Evolutionary conservation across 2,329 filamentous ascomycete genomes (phyloP).

Genomic region (Nemania serpens): DNA sequence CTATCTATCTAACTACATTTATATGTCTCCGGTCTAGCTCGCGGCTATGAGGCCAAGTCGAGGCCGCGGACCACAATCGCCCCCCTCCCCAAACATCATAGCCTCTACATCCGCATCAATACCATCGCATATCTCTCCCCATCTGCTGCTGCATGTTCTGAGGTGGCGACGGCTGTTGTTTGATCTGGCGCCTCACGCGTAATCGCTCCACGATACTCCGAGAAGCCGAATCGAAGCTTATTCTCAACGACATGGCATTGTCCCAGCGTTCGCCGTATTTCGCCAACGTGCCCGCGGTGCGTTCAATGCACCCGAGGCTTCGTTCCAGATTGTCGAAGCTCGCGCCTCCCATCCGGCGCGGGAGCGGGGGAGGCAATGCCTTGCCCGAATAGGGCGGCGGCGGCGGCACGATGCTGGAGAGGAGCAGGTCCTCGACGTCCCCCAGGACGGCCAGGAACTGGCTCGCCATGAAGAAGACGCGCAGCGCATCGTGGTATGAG

Average conservation of each 20-base stretch:
- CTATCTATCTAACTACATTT: neutral
- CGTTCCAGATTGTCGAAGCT: constrained; percentile 58
- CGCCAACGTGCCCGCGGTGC: constrained; percentile 57
- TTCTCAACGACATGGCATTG: constrained; percentile 57
- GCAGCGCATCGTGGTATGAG: constrained; percentile 85
- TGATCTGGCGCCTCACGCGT: constrained; percentile 45
- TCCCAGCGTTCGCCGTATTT: constrained; percentile 66
- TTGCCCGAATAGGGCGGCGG: constrained; percentile 50
- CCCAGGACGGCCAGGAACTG: constrained; percentile 66
- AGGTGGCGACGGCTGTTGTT: constrained; percentile 41
- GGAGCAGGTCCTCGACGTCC: constrained; percentile 60
- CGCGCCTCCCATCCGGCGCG: constrained; percentile 47
- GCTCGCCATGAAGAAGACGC: constrained; percentile 75
- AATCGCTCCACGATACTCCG: constrained; percentile 51
- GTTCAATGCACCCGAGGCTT: constrained; percentile 60
- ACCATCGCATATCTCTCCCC: constrained; percentile 48
- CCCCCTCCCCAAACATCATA: constrained; percentile 49
- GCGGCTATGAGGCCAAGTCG: too few species aligned
- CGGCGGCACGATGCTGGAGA: constrained; percentile 54
- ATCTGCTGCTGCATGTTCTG: constrained; percentile 37
- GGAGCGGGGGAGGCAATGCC: constrained; percentile 58
- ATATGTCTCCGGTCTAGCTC: neutral
- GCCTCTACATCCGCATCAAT: constrained; percentile 50
- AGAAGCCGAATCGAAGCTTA: constrained; percentile 58
- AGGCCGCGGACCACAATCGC: constrained; percentile 26